Percentiles rank a stretch among this genome's conserved stretches.
These are phyloP conservation scores for Luffa acutangula DNA, from an alignment of 306 rosid species.

Conservation along the genomic window DNA sequence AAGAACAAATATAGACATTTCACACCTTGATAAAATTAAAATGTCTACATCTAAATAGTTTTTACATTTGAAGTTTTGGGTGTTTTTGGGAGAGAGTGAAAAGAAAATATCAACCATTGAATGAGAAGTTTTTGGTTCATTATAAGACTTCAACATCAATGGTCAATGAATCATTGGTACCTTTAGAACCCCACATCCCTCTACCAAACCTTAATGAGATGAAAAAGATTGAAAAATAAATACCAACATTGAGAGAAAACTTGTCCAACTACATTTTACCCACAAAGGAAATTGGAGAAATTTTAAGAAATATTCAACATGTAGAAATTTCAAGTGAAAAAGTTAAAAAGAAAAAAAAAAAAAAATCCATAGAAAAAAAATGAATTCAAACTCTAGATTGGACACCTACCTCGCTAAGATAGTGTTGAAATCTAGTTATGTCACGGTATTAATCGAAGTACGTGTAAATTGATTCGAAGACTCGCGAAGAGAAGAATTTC, in stretches of 20 bases:
- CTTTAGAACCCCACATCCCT: background rate
- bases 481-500: no score
- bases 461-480: no score
- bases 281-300: no score
- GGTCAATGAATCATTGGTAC: constrained; percentile 4
- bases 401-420: no score
- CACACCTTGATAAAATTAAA: background rate
- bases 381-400: no score
- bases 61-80: background rate
- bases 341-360: no score
- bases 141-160: background rate
- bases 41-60: background rate
- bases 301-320: no score
- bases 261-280: no score
- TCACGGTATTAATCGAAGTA: no score
- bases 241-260: background rate
- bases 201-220: background rate
- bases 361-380: no score
- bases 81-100: background rate
- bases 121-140: background rate
- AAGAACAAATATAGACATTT: background rate
- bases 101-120: background rate
- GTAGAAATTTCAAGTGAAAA: no score
- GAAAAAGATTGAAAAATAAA: background rate
- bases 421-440: no score